These are phyloP conservation scores for Priceomyces castillae DNA, from an alignment of 805 yeast genomes.

Conservation along the genomic window DNA sequence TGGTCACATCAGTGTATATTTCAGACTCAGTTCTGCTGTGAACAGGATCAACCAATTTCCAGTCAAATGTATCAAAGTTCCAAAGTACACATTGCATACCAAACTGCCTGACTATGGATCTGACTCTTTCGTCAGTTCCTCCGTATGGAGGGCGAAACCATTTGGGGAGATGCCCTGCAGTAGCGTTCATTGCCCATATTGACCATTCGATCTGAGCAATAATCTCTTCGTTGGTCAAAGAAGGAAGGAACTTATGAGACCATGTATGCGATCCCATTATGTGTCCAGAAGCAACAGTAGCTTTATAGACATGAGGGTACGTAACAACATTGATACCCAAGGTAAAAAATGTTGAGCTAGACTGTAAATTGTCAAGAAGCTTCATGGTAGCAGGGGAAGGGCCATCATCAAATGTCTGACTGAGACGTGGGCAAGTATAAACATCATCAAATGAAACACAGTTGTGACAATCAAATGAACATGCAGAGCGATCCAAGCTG, in stretches of 20 bases:
- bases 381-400: conserved; percentile 72
- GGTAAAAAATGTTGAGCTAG: conserved; percentile 75
- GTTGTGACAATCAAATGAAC: conserved; percentile 84
- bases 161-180: conserved; percentile 80
- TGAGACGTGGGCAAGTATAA: conserved; percentile 64
- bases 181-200: conserved; percentile 97
- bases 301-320: conserved; percentile 68
- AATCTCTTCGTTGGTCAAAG: conserved; percentile 72
- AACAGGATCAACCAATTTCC: conserved; percentile 57
- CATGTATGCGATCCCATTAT: conserved; percentile 87
- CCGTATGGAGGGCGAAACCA: conserved; percentile 98
- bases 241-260: conserved; percentile 85
- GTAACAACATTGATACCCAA: conserved; percentile 78
- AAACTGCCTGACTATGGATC: conserved; percentile 75
- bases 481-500: conserved; percentile 42
- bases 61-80: conserved; percentile 90
- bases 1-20: conserved; percentile 53
- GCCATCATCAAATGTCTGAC: conserved; percentile 95
- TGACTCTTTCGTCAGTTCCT: conserved; percentile 82
- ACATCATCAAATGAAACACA: conserved; percentile 79
- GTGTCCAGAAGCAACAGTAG: conserved; percentile 63
- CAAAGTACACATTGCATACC: conserved; percentile 87
- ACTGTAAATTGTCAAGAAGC: conserved; percentile 51
- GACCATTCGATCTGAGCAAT: conserved; percentile 94
- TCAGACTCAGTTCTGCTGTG: conserved; percentile 49